phyloP scores from a whole-genome alignment of 2,329 filamentous ascomycete genomes.

The Xylaria sp. region DNA sequence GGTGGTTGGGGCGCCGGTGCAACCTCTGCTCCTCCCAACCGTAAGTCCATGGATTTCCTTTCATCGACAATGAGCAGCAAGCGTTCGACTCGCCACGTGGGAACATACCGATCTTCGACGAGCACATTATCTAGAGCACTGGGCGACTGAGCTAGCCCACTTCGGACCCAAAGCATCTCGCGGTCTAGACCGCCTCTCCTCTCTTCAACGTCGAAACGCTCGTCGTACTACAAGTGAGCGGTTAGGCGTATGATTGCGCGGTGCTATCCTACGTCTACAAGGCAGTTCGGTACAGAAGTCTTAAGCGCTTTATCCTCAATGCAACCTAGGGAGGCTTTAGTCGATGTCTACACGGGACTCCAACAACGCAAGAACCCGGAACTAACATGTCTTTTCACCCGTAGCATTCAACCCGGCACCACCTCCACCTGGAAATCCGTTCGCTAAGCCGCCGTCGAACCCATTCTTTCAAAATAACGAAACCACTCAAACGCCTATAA shows the following conservation, averaged over 20 bases:
- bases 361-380: slow-evolving; percentile 4
- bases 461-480: slow-evolving; percentile 28
- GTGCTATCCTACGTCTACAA: neutral
- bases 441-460: slow-evolving; percentile 30
- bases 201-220: neutral
- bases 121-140: neutral
- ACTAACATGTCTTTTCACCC: slow-evolving; percentile 30
- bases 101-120: neutral
- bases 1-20: slow-evolving; percentile 36
- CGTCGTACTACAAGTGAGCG: neutral
- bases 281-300: neutral
- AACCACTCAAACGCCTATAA: slow-evolving; percentile 4
- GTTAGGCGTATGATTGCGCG: neutral
- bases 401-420: slow-evolving; percentile 34
- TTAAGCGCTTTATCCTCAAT: neutral
- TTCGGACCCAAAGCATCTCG: neutral
- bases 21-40: slow-evolving; percentile 33
- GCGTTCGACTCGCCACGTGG: neutral
- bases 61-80: slow-evolving; percentile 24
- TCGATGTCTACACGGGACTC: neutral
- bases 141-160: neutral
- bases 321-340: neutral
- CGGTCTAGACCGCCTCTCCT: neutral
- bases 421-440: slow-evolving; percentile 32
- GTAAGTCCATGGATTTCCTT: slow-evolving; percentile 40